Base-by-base conservation (phyloP, 1,284 basidiomycete genomes). In the Trichosporon asahii region DNA sequence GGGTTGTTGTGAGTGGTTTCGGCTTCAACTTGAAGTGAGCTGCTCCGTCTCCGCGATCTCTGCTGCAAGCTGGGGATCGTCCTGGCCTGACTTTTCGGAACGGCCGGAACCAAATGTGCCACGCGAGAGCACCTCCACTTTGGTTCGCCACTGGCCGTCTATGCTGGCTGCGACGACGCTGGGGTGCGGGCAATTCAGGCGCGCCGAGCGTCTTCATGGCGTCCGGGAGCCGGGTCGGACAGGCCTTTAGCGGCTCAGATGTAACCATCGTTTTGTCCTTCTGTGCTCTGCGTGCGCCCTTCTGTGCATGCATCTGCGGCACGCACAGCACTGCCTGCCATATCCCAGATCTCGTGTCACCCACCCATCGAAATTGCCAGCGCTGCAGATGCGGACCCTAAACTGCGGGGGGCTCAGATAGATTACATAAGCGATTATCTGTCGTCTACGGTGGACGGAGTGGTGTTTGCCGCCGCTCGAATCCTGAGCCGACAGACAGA, bases 361-460 rank as follows among this genome's bases (percentile, higher is more conserved):
- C 27, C 14, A 9, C 25, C 27, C 57, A 31, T 61, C 27, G 57
- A 61, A 61, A n/a, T 31, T 61, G 57, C 57, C 27, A 61, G 57
- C 3, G 27, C 31, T 33, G 31, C 31, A 33, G 31, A 8, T 61
- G 27, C 29, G 57, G 27, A 21, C 9, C 55, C 55, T 60, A 18
- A 60, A 60, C 11, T 7, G 27, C 27, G 27, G 27, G 27, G 27
- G 55, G 29, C 27, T 31, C 57, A 12, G 49, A 53, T 31, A 31
- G 6, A 31, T 61, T 61, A 61, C 57, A 31, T 61, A 61, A 61
- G 27, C 49, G 49, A 53, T 53, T 18, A 53, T 53, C 49, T 53
- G 49, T 53, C 49, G 49, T 25, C 49, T 25, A 25, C n/a, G 21
- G 49, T 53, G 49, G 49, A 25, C 49, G 49, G 49, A 25, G 57